Conservation (phyloP, 2,329 filamentous ascomycete genomes). For the Tolypocladium ovalisporum region DNA sequence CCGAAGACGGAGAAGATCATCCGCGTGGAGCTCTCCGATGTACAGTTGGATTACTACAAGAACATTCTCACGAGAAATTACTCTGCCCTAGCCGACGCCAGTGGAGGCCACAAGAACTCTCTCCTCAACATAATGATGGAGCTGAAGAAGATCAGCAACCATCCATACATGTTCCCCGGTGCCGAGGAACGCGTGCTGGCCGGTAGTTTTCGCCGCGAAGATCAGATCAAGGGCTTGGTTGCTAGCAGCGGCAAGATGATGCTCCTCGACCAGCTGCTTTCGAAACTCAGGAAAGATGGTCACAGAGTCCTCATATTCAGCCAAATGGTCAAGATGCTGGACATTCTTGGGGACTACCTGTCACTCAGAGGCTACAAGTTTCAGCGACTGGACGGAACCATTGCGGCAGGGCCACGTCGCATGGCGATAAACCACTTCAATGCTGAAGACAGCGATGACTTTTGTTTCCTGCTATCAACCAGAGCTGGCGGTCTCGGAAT, state of each 20-base stretch:
- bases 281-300: constrained; percentile 84
- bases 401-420: constrained; percentile 75
- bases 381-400: constrained; percentile 90
- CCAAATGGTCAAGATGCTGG: constrained; percentile 98
- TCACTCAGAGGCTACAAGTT: constrained; percentile 89
- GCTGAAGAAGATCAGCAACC: constrained; percentile 96
- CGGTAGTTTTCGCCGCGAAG: constrained; percentile 72
- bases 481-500: constrained; percentile 95
- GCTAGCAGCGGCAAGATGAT: constrained; percentile 99
- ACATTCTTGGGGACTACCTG: constrained; percentile 90
- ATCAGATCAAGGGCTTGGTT: constrained; percentile 84
- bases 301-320: constrained; percentile 97
- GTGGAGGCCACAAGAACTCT: constrained; percentile 85
- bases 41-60: constrained; percentile 97
- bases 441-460: constrained; percentile 88
- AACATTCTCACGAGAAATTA: constrained; percentile 98
- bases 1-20: constrained; percentile 99
- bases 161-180: constrained; percentile 94
- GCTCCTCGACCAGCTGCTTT: constrained; percentile 88
- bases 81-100: constrained; percentile 80
- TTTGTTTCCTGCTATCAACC: constrained; percentile 91
- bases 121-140: constrained; percentile 99
- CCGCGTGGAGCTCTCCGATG: constrained; percentile 89
- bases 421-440: constrained; percentile 99
- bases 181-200: constrained; percentile 82